Percentiles rank a stretch among this genome's conserved stretches.
These are phyloP conservation scores for Agrocybe praecox DNA, from an alignment of 768 basidiomycete species.

Conservation along the genomic window DNA sequence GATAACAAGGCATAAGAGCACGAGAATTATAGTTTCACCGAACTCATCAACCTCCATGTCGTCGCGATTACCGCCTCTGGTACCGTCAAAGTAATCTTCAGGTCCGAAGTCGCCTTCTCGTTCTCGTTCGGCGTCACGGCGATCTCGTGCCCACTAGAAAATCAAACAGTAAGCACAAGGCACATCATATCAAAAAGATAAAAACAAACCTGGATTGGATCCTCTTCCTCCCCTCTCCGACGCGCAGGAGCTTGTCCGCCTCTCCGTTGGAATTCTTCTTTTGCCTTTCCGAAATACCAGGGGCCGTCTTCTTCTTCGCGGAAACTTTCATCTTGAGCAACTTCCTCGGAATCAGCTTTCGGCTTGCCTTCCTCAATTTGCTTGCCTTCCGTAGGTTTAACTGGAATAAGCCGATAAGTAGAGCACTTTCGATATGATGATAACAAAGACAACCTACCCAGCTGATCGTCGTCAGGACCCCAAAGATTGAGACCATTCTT, in stretches of 20 bases:
- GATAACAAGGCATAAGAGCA: slow-evolving; percentile 71
- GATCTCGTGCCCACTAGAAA: slow-evolving; percentile 79
- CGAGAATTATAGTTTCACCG: slow-evolving; percentile 77
- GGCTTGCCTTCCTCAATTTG: slow-evolving; percentile 42
- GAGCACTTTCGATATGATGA: background rate
- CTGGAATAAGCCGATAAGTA: slow-evolving; percentile 8
- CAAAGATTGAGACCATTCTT: slow-evolving; percentile 69
- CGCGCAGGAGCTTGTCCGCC: slow-evolving; percentile 36
- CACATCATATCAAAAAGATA: background rate
- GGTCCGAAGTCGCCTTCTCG: slow-evolving; percentile 76
- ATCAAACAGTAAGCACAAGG: slow-evolving; percentile 1
- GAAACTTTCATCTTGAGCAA: slow-evolving; percentile 32
- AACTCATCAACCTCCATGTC: slow-evolving; percentile 74
- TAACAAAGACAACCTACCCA: slow-evolving; percentile 24
- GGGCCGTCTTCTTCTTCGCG: slow-evolving; percentile 62
- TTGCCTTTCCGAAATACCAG: slow-evolving; percentile 85
- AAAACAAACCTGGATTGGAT: slow-evolving; percentile 65
- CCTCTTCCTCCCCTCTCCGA: slow-evolving; percentile 57
- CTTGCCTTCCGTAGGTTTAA: slow-evolving; percentile 32
- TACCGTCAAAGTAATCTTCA: slow-evolving; percentile 82
- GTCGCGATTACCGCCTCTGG: slow-evolving; percentile 60
- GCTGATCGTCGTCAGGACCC: slow-evolving; percentile 57
- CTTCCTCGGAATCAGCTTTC: slow-evolving; percentile 26
- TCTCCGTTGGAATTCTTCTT: slow-evolving; percentile 71
- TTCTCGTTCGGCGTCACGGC: slow-evolving; percentile 70